Base-by-base conservation (phyloP, 768 basidiomycete genomes). In the Tylopilus cervinicoccineus region DNA sequence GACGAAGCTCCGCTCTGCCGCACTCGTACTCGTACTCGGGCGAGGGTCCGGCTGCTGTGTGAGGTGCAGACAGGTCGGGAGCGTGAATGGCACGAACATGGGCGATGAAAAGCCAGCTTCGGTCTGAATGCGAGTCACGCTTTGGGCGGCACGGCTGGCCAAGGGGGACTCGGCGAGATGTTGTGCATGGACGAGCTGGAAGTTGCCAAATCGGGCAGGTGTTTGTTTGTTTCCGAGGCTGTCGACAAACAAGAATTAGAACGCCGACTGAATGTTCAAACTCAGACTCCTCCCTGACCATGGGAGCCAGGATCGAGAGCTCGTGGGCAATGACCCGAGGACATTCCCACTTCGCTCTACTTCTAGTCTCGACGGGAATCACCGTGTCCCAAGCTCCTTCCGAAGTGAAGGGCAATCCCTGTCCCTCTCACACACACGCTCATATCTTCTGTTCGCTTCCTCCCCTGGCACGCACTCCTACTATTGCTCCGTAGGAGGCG, bases 221-320 rank as follows among this genome's bases (percentile, higher is more conserved):
- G 66, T 57, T 55, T 65, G 63, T 65, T 65, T 67, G 44, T 45
- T 65, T 59, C 50, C 14, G 50, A 66, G 41, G 63, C 50, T 14
- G n/a, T 58, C 54, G 66, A 55, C 55, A 65, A 65, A 65, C 43
- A 65, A 49, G n/a, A n/a, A n/a, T n/a, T n/a, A n/a, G n/a, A n/a
- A n/a, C n/a, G n/a, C n/a, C n/a, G n/a, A n/a, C n/a, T n/a, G n/a
- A n/a, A n/a, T n/a, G n/a, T n/a, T n/a, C n/a, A n/a, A n/a, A n/a
- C n/a, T n/a, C n/a, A n/a, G n/a, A n/a, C n/a, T n/a, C n/a, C n/a
- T n/a, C n/a, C n/a, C n/a, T n/a, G n/a, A n/a, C n/a, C n/a, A n/a
- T n/a, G n/a, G n/a, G n/a, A n/a, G n/a, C n/a, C n/a, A n/a, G n/a
- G n/a, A n/a, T n/a, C n/a, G n/a, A n/a, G n/a, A n/a, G n/a, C n/a